phyloP scores from a whole-genome alignment of 179 eudicot species.

The Drosera spatulata region DNA sequence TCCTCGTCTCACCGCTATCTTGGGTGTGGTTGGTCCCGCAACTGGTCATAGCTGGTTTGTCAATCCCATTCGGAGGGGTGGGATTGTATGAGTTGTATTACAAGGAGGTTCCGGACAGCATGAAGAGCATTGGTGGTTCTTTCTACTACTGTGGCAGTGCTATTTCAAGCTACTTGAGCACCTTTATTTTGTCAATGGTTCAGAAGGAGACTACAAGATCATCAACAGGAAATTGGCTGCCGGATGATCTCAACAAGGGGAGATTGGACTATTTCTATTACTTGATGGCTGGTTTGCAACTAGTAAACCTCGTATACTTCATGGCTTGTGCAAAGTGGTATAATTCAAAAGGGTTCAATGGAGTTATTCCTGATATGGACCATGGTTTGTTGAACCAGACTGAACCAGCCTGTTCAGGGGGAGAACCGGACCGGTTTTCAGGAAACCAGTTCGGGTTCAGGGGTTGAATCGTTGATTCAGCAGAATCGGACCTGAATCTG shows the following conservation, averaged over 20 bases:
- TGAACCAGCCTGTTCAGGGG: constrained; percentile 9
- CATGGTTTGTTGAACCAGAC: background rate
- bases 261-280: constrained; percentile 25
- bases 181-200: constrained; percentile 31
- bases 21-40: constrained; percentile 53
- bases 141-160: constrained; percentile 42
- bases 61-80: constrained; percentile 30
- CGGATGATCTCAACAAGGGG: constrained; percentile 38
- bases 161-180: constrained; percentile 31
- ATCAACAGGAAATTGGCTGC: constrained; percentile 31
- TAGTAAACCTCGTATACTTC: constrained; percentile 29
- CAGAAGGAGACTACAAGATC: constrained; percentile 23
- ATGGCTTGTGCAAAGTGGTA: constrained; percentile 37
- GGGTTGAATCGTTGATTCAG: no score
- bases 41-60: constrained; percentile 32
- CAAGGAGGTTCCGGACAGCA: constrained; percentile 63
- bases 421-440: no score
- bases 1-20: constrained; percentile 36
- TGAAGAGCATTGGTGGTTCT: constrained; percentile 51
- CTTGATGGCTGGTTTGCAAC: constrained; percentile 29
- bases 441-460: no score
- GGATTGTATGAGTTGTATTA: constrained; percentile 45
- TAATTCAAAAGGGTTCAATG: constrained; percentile 30
- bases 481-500: no score
- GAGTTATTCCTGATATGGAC: background rate